Evolutionary conservation across 345 rosid genomes (phyloP).

Genomic region (Salix arbutifolia): DNA sequence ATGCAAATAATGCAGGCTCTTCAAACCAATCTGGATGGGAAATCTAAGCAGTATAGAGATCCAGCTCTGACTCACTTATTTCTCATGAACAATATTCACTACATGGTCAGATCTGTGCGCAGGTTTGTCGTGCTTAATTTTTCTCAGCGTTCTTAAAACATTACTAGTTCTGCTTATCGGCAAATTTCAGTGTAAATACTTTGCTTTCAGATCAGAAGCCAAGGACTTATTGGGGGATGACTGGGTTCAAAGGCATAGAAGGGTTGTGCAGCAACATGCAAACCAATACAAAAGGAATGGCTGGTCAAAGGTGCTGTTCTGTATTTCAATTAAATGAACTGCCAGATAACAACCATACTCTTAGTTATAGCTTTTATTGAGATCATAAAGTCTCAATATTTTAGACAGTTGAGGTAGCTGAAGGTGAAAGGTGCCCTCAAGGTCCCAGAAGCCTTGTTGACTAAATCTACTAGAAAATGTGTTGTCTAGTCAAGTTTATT

Average conservation of each 20-base stretch:
- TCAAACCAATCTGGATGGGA: slow-evolving; percentile 91
- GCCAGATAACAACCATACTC: neutral
- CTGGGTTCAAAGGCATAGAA: slow-evolving; percentile 97
- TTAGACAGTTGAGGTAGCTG: neutral
- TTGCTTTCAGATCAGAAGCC: slow-evolving; percentile 81
- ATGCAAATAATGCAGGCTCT: slow-evolving; percentile 99
- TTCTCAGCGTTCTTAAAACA: neutral
- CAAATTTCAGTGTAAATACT: neutral
- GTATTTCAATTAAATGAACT: slow-evolving; percentile 1
- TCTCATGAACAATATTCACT: slow-evolving; percentile 96
- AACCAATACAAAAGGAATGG: slow-evolving; percentile 92
- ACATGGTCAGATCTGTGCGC: slow-evolving; percentile 99
- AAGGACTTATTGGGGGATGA: slow-evolving; percentile 98
- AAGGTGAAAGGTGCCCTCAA: neutral
- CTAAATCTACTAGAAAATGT: neutral
- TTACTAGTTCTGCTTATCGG: neutral
- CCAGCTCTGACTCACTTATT: slow-evolving; percentile 85
- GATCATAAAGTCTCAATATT: neutral
- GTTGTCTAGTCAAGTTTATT: neutral
- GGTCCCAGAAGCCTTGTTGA: neutral
- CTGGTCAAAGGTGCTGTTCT: slow-evolving; percentile 71
- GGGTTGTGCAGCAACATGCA: slow-evolving; percentile 97
- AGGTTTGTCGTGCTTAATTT: slow-evolving; percentile 46
- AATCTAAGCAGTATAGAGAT: slow-evolving; percentile 93
- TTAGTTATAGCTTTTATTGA: neutral